Evolutionary conservation across 495 filamentous ascomycete genomes (phyloP), one percentile per base, ranked within the genome.

Genomic region (Penicillium verhagenii): DNA sequence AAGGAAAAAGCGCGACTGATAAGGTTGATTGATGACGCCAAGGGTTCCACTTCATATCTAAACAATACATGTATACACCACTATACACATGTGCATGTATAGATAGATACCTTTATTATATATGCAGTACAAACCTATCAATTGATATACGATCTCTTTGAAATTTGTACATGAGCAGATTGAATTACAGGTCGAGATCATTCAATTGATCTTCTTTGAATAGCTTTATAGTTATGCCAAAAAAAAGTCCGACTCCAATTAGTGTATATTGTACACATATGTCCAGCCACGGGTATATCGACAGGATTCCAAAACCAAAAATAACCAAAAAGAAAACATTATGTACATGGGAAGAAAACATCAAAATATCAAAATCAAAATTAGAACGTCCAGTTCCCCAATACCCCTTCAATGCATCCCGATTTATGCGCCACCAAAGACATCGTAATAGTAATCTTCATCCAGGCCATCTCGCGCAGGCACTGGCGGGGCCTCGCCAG

Each of bases 371-470:
- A 42, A 42, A 20, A n/a, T n/a, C n/a, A n/a, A n/a, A n/a, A n/a
- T n/a, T n/a, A n/a, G n/a, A n/a, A n/a, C n/a, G 3, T 14, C 18
- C 40, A 43, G 40, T 43, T 24, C 40, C 11, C 23, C 7, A 1
- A 20, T 0, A 11, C 38, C 6, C 1, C 42, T 4, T 23, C n/a
- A n/a, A n/a, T 45, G 6, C 8, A 9, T 23, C 21, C 43, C 3
- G 13, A 11, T 16, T 31, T 64, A 76, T 33, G 61, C 56, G 20
- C 78, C 78, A 37, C 81, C 77, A 71, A 76, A 77, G 21, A 77
- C 73, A 69, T 82, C 80, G 71, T 83, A 79, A 59, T 73, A 75
- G 56, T 80, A 79, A 69, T 79, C 72, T 61, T 82, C 74, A 65
- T 82, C 74, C 52, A 85, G 52, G 4, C 74, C 79, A 28, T 79